These are phyloP conservation scores for Symbiotaphrina buchneri DNA, from an alignment of 495 filamentous ascomycete genomes.

Conservation along the genomic window DNA sequence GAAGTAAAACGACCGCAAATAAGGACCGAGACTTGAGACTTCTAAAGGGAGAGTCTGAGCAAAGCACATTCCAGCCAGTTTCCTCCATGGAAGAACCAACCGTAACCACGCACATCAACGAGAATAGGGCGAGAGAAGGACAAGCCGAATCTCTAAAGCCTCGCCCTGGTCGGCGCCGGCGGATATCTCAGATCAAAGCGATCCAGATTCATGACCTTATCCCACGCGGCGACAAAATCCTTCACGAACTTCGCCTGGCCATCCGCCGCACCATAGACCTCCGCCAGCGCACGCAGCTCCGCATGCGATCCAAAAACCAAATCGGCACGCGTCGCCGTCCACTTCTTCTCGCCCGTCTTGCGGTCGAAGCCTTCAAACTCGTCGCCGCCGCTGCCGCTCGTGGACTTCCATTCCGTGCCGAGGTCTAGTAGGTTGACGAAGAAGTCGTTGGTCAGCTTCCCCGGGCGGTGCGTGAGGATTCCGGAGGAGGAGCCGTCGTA, in stretches of 20 bases:
- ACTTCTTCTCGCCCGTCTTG: constrained; percentile 42
- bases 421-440: constrained; percentile 52
- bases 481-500: constrained; percentile 37
- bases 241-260: constrained; percentile 35
- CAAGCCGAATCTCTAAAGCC: no score
- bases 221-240: constrained; percentile 48
- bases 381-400: constrained; percentile 20
- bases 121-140: no score
- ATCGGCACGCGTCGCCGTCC: constrained; percentile 43
- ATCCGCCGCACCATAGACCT: constrained; percentile 36
- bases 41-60: no score
- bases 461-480: constrained; percentile 37
- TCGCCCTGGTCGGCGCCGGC: not conserved
- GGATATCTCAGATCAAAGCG: constrained; percentile 29
- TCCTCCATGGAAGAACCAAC: no score
- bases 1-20: no score
- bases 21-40: no score
- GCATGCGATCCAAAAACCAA: constrained; percentile 48
- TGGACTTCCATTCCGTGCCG: constrained; percentile 35
- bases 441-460: constrained; percentile 50
- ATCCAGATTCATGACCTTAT: constrained; percentile 50
- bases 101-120: no score
- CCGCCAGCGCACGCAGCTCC: constrained; percentile 43
- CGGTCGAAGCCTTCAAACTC: constrained; percentile 38
- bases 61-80: no score